Base-by-base conservation (phyloP, 306 rosid species). In the Corylus americana region DNA sequence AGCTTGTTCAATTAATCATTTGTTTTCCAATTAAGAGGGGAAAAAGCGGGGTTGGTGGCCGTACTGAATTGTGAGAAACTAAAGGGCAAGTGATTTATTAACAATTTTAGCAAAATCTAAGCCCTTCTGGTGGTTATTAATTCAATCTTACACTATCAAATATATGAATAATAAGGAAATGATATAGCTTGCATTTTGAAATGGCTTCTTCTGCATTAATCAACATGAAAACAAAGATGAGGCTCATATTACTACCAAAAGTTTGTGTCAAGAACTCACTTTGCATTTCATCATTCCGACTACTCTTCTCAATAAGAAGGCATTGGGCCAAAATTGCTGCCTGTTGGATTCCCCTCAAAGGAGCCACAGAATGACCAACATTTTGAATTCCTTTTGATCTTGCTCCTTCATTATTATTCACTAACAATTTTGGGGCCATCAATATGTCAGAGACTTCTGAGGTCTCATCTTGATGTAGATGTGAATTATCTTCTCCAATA, bases 241-340 rank as follows among this genome's bases (percentile, higher is more conserved):
- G 48, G 50, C 50, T 17, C 4, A 39, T 67, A 18, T 4, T 42
- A 67, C 50, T 7, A 67, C 72, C 72, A 42, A 10, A 42, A 42
- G 16, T 3, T 39, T 67, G 27, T 67, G 29, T 67, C 14, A 9
- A 67, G n/a, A 71, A 87, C 93, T 85, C 88, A 92, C 98, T 86
- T 58, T 94, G 98, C 95, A 92, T 86, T 64, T 94, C 98, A 92
- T 92, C 98, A 18, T 88, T 92, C 57, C 93, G 92, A 78, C 92
- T 84, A 81, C 97, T 90, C 91, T 89, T 94, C 87, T 91, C 97
- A 79, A 94, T 91, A 76, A 94, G 84, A 86, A 91, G 95, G 80
- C 98, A 94, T 73, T 85, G 73, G 74, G 95, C 97, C 81, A 94
- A 83, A 82, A 92, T 86, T n/a, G 88, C 84, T 70, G 95, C 91